Evolutionary conservation across 2,329 filamentous ascomycete genomes (phyloP), one percentile per base, ranked within the genome.

Genomic region (Fusarium mangiferae): DNA sequence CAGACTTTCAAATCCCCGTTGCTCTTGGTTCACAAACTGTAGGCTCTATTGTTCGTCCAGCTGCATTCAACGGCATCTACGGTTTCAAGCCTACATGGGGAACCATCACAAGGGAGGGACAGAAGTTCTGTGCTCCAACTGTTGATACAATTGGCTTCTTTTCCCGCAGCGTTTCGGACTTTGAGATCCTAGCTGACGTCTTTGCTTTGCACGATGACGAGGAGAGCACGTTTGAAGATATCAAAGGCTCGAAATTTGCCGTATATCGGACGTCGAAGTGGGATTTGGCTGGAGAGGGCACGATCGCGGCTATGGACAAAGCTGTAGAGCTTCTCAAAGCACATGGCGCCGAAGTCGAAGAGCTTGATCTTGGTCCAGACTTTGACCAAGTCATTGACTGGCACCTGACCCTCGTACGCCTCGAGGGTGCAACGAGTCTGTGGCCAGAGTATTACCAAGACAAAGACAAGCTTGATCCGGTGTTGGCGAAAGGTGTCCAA

Each of bases 31-130:
- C 91, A 0, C 91, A 93, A 76, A 94, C 91, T 0, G 89, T 88
- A 5, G 91, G 91, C 0, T 91, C 88, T 66, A 89, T 85, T 1
- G 88, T 93, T 49, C 86, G 91, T 0, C 91, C 91, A 0, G 91
- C 84, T 0, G 90, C 90, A 0, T 93, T 88, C 81, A 92, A 89
- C 68, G 91, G 91, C 11, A 84, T 90, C 9, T 93, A 90, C 64
- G 90, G 85, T 0, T 83, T 92, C 62, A 93, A 93, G 77, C 90
- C 91, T 5, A 93, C 90, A 0, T 92, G 90, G 89, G 88, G 88
- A 62, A 81, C 89, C 1, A 86, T 93, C 39, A 90, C 87, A 0
- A 84, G 89, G 0, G 91, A 93, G 76, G 91, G 91, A 0, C 84
- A 87, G 49, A 90, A 88, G 78, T 82, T 90, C 5, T 91, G 88